These are phyloP conservation scores for Elaeis oleifera DNA, from an alignment of 202 grass and related monocot genomes.

Conservation along the genomic window DNA sequence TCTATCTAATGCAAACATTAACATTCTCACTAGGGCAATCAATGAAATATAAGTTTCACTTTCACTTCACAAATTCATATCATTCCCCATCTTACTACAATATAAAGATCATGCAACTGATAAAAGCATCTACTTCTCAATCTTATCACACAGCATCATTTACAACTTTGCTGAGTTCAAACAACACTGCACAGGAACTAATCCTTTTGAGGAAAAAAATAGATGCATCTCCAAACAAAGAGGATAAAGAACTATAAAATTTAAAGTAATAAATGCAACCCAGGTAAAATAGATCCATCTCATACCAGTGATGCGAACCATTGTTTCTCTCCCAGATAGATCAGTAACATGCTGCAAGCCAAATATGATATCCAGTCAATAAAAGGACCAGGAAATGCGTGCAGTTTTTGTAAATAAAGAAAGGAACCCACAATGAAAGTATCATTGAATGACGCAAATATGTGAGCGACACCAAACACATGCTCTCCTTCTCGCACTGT, in stretches of 20 bases:
- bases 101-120: too few relatives aligned
- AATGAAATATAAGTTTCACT: too few relatives aligned
- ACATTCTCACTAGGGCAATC: too few relatives aligned
- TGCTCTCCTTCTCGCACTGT: conserved; percentile 55
- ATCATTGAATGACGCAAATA: conserved; percentile 81
- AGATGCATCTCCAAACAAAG: neutral
- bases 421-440: conserved; percentile 50
- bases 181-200: too few relatives aligned
- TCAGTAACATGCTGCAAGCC: conserved; percentile 63
- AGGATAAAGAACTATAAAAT: neutral
- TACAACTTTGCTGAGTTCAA: too few relatives aligned
- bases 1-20: too few relatives aligned
- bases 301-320: conserved; percentile 69
- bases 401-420: too few relatives aligned
- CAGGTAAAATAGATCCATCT: neutral
- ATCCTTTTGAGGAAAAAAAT: too few relatives aligned
- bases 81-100: too few relatives aligned
- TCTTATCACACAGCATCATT: too few relatives aligned
- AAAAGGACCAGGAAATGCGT: neutral
- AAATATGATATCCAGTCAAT: neutral
- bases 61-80: too few relatives aligned
- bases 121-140: too few relatives aligned
- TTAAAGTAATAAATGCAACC: neutral
- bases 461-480: conserved; percentile 66
- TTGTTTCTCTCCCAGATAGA: conserved; percentile 68